A percentile compares a stretch with the other conserved stretches of the same genome.
Conservation (phyloP, 257 asterid genomes). For the Solanum tacnaense region DNA sequence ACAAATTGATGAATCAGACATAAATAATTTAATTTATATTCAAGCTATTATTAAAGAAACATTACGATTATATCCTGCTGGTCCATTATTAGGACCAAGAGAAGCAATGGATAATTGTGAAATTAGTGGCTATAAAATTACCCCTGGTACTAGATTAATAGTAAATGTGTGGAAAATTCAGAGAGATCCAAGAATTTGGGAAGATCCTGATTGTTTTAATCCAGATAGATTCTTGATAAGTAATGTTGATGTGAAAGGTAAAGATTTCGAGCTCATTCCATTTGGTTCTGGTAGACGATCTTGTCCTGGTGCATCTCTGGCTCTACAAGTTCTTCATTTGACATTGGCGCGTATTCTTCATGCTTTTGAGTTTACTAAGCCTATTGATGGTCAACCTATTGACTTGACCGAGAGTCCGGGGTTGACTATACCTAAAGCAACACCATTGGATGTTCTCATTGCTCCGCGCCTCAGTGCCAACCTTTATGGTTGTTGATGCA, state of each 20-base stretch:
- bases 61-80: conserved; percentile 29
- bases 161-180: conserved; percentile 42
- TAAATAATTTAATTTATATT: conserved; percentile 22
- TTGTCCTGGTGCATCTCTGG: conserved; percentile 28
- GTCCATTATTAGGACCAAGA: conserved; percentile 21
- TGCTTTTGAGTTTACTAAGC: conserved; percentile 23
- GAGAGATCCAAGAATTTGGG: conserved; percentile 41
- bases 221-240: conserved; percentile 41
- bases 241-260: conserved; percentile 23
- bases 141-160: conserved; percentile 28
- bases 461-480: conserved; percentile 22
- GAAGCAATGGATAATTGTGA: conserved; percentile 22
- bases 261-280: conserved; percentile 36
- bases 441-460: conserved; percentile 25
- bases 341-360: conserved; percentile 35
- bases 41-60: conserved; percentile 52
- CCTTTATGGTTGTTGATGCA: conserved; percentile 5
- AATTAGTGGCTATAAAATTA: conserved; percentile 31
- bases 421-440: conserved; percentile 18
- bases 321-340: conserved; percentile 12
- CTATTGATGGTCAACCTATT: not conserved
- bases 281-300: conserved; percentile 46
- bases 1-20: conserved; percentile 27
- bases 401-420: conserved; percentile 47
- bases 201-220: conserved; percentile 22